These are phyloP conservation scores for Kodamaea kakaduensis DNA, from an alignment of 805 yeast genomes.

Conservation along the genomic window DNA sequence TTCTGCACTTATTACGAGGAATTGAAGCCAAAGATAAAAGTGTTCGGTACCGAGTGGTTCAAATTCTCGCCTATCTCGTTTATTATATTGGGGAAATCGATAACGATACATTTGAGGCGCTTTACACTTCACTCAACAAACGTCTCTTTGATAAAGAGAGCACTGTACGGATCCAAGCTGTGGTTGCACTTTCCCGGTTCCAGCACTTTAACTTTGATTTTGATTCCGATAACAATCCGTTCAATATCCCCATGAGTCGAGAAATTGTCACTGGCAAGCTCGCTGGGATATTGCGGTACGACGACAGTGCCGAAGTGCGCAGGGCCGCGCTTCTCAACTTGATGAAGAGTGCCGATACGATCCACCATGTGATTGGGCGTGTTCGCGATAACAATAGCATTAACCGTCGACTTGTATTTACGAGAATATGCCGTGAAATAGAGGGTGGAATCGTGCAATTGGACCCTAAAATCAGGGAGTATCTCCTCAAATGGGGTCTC, in stretches of 20 bases:
- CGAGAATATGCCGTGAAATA: slow-evolving; percentile 62
- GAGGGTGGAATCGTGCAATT: slow-evolving; percentile 52
- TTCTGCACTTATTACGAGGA: slow-evolving; percentile 72
- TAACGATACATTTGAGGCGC: slow-evolving; percentile 60
- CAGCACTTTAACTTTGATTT: slow-evolving; percentile 45
- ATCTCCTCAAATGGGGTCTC: slow-evolving; percentile 76
- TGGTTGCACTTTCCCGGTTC: slow-evolving; percentile 71
- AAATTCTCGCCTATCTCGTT: slow-evolving; percentile 66
- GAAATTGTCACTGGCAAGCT: slow-evolving; percentile 10
- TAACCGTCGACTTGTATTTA: slow-evolving; percentile 69
- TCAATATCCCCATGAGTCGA: slow-evolving; percentile 12
- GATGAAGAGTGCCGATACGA: slow-evolving; percentile 49
- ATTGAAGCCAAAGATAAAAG: slow-evolving; percentile 69
- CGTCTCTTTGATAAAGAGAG: slow-evolving; percentile 76
- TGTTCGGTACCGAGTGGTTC: slow-evolving; percentile 79
- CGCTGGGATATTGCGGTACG: slow-evolving; percentile 56
- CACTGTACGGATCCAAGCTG: slow-evolving; percentile 77
- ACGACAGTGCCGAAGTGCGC: slow-evolving; percentile 84
- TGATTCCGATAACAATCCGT: slow-evolving; percentile 27
- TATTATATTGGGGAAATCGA: slow-evolving; percentile 72
- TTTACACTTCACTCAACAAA: slow-evolving; percentile 56
- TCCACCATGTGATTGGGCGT: slow-evolving; percentile 64
- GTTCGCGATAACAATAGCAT: slow-evolving; percentile 74
- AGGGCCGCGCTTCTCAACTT: slow-evolving; percentile 76
- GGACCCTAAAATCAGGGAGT: slow-evolving; percentile 55